Evolutionary conservation across 345 rosid genomes (phyloP).

Genomic region (Acer yangbiense): DNA sequence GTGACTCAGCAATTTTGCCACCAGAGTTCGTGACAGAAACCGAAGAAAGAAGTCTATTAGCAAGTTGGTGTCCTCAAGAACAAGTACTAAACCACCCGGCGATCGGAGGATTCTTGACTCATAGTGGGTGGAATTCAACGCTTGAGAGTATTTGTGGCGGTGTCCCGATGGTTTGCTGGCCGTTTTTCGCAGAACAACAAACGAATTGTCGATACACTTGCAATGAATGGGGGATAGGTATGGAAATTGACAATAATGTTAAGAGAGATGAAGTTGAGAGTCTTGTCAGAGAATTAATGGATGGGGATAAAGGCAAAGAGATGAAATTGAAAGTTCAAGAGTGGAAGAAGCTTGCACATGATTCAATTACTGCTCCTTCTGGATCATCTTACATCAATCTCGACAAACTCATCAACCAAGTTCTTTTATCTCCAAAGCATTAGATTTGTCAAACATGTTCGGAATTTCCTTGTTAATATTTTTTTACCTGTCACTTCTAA

Average conservation of each 20-base stretch:
- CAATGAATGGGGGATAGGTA: slow-evolving; percentile 61
- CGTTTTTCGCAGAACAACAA: slow-evolving; percentile 68
- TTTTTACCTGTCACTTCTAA: no score
- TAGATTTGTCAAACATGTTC: background rate
- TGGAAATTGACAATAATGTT: slow-evolving; percentile 57
- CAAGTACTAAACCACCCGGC: slow-evolving; percentile 52
- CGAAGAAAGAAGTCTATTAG: slow-evolving; percentile 36
- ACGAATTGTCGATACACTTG: slow-evolving; percentile 52
- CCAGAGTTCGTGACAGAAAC: slow-evolving; percentile 40
- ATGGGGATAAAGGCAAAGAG: slow-evolving; percentile 49
- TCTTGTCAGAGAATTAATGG: slow-evolving; percentile 54
- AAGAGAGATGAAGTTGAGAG: slow-evolving; percentile 51
- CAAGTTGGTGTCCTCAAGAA: slow-evolving; percentile 65
- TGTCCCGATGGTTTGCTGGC: slow-evolving; percentile 65
- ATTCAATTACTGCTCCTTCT: slow-evolving; percentile 17
- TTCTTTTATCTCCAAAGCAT: slow-evolving; percentile 23
- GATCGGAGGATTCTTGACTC: slow-evolving; percentile 59
- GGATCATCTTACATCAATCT: slow-evolving; percentile 46
- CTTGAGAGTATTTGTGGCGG: slow-evolving; percentile 49
- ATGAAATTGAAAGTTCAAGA: slow-evolving; percentile 51
- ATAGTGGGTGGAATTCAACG: slow-evolving; percentile 69
- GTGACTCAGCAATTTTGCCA: slow-evolving; percentile 44
- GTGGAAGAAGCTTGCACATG: slow-evolving; percentile 43
- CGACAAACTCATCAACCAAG: slow-evolving; percentile 29
- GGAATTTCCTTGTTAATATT: background rate